phyloP scores from a whole-genome alignment of 2,329 filamentous ascomycete genomes.

The Chrysoporthe cubensis region DNA sequence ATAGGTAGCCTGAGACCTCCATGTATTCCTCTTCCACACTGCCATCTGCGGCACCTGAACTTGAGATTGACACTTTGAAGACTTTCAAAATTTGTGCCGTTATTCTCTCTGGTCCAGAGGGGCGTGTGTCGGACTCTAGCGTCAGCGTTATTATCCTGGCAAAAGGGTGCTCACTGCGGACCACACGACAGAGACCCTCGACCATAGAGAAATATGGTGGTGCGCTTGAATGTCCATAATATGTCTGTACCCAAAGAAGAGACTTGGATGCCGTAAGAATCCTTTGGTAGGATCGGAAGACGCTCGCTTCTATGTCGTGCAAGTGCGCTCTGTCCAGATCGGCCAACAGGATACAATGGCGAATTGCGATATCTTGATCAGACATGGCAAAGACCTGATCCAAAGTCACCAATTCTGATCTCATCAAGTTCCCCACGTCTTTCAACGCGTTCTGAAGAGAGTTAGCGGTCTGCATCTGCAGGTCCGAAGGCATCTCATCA shows the following conservation, averaged over 20 bases:
- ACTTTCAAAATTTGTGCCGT: neutral
- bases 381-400: neutral
- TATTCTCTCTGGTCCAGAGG: neutral
- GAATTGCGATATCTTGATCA: neutral
- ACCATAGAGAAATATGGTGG: constrained; percentile 7
- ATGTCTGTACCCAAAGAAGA: neutral
- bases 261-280: neutral
- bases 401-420: neutral
- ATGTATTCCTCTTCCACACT: neutral
- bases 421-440: neutral
- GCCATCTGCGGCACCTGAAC: neutral
- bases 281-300: neutral
- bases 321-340: neutral
- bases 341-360: constrained; percentile 7
- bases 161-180: constrained; percentile 2
- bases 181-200: constrained; percentile 8
- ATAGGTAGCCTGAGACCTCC: neutral
- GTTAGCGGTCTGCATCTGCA: neutral
- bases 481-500: neutral
- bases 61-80: neutral
- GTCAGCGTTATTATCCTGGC: neutral
- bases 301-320: neutral
- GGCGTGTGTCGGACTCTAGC: neutral
- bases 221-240: neutral
- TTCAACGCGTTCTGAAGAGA: neutral